phyloP scores from a whole-genome alignment of 345 rosid species.

The Camelina hispida region DNA sequence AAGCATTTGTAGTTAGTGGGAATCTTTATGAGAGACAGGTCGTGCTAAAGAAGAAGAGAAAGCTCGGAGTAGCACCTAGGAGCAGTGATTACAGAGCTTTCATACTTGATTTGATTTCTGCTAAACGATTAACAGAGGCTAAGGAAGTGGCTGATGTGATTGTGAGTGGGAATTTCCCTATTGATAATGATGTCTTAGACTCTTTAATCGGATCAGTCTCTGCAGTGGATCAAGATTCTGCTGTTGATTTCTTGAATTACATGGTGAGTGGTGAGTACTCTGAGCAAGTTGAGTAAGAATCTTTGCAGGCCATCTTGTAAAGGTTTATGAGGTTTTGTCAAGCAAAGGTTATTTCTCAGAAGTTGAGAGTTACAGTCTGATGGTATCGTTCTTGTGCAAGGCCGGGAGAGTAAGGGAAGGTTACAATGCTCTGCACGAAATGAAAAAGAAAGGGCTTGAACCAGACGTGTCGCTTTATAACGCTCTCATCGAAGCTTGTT shows the following conservation, averaged over 20 bases:
- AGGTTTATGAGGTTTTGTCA: slow-evolving; percentile 58
- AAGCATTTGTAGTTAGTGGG: slow-evolving; percentile 60
- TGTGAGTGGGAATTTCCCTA: slow-evolving; percentile 69
- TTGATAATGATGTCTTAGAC: slow-evolving; percentile 73
- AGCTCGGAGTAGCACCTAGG: slow-evolving; percentile 93
- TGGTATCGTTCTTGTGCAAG: slow-evolving; percentile 71
- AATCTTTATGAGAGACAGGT: slow-evolving; percentile 60
- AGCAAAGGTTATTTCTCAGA: slow-evolving; percentile 59
- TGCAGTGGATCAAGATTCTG: slow-evolving; percentile 61
- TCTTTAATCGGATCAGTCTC: slow-evolving; percentile 78
- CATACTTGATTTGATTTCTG: slow-evolving; percentile 61
- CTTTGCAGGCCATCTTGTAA: slow-evolving; percentile 61
- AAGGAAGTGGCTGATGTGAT: slow-evolving; percentile 72
- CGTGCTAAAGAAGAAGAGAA: slow-evolving; percentile 85
- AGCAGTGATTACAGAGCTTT: slow-evolving; percentile 68
- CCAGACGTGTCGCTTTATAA: slow-evolving; percentile 72
- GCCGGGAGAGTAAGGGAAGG: slow-evolving; percentile 82
- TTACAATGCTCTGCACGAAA: slow-evolving; percentile 71
- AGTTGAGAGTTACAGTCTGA: slow-evolving; percentile 59
- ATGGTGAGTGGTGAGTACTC: slow-evolving; percentile 63
- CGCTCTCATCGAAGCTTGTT: slow-evolving; percentile 79
- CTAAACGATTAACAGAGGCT: slow-evolving; percentile 65
- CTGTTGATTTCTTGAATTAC: slow-evolving; percentile 56
- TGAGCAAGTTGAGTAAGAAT: slow-evolving; percentile 72
- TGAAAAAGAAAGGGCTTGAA: slow-evolving; percentile 77